Conservation (phyloP, 495 filamentous ascomycete genomes). For the Tuber melanosporum region DNA sequence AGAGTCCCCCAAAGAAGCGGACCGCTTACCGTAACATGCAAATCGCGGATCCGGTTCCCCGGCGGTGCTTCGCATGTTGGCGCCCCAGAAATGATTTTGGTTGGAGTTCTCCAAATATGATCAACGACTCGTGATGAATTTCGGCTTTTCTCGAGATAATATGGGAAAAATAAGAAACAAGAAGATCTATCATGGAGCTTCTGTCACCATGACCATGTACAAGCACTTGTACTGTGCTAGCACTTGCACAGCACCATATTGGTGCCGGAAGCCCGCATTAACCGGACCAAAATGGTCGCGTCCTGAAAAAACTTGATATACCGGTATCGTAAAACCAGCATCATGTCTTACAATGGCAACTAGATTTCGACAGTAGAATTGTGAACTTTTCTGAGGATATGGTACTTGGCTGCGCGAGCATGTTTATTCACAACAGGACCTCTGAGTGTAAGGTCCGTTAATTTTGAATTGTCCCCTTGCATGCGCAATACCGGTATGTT, state of each 20-base stretch:
- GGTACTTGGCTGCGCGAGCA: neutral
- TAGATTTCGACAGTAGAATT: neutral
- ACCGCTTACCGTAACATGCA: slow-evolving; percentile 4
- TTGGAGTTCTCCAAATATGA: neutral
- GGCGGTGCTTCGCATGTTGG: neutral
- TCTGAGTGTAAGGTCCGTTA: neutral
- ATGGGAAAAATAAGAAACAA: neutral
- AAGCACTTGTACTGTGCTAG: too few species aligned
- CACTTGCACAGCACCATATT: neutral
- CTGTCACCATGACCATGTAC: neutral
- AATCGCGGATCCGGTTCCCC: slow-evolving; percentile 8
- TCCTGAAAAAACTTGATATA: neutral
- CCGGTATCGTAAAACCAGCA: neutral
- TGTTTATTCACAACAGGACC: neutral
- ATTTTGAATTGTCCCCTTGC: neutral
- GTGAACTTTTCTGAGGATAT: neutral
- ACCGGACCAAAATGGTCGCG: neutral
- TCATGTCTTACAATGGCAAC: neutral
- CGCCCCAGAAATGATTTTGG: neutral
- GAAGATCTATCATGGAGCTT: neutral
- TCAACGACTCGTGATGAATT: neutral
- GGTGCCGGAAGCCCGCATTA: neutral
- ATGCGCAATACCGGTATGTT: neutral
- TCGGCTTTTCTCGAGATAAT: neutral
- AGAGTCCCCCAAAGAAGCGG: neutral